phyloP scores from a whole-genome alignment of 371 early-diverging fungal species.

The Actinomortierella ambigua region DNA sequence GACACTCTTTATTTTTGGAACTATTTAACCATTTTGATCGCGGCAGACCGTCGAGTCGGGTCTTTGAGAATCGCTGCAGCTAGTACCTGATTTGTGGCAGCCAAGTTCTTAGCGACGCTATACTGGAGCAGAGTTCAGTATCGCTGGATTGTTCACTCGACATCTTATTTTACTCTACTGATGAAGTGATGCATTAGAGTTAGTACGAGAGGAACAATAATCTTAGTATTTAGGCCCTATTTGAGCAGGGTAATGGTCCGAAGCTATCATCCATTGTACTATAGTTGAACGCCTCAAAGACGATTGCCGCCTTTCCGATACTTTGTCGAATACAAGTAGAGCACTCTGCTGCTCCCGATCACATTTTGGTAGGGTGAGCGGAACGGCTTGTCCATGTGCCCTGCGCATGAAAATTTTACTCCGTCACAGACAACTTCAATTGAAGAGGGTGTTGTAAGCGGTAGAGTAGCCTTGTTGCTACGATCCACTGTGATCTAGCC shows the following conservation, averaged over 20 bases:
- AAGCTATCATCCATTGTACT: conserved; percentile 9
- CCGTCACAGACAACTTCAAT: conserved; percentile 9
- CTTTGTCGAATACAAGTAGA: conserved; percentile 8
- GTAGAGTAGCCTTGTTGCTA: not conserved
- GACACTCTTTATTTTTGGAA: no score
- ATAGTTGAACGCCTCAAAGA: conserved; percentile 10
- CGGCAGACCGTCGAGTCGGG: no score
- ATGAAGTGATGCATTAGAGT: conserved; percentile 5
- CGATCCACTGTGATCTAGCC: not conserved
- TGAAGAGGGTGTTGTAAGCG: not conserved
- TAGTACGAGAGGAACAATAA: conserved; percentile 6
- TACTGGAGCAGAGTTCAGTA: no score
- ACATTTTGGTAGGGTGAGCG: no score
- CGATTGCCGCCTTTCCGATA: conserved; percentile 4
- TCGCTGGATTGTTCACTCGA: conserved; percentile 1
- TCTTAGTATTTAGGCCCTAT: conserved; percentile 5
- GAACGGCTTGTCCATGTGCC: conserved; percentile 8
- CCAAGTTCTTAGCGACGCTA: conserved; percentile 5
- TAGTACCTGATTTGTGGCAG: conserved; percentile 9
- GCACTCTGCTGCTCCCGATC: not conserved
- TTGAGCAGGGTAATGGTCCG: conserved; percentile 8
- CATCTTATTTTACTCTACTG: conserved; percentile 6
- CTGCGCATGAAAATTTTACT: conserved; percentile 6
- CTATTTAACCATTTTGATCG: no score
- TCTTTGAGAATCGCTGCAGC: no score